A percentile compares a stretch with the other conserved stretches of the same genome.
Conservation (phyloP, 2,329 filamentous ascomycete species). For the Ceratocystis smalleyi region DNA sequence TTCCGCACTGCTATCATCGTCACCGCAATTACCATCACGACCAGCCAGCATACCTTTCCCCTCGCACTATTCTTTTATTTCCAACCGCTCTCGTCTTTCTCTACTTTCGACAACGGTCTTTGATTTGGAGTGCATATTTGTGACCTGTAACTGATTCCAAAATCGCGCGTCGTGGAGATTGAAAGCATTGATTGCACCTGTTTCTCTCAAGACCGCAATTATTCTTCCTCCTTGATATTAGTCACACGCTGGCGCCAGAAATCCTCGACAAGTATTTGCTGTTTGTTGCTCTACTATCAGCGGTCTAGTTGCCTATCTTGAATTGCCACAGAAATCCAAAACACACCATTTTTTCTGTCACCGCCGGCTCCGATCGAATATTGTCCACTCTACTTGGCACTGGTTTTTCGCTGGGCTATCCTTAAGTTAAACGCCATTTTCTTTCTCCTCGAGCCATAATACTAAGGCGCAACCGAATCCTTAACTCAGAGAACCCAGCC, state of each 20-base stretch:
- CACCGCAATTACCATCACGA: background rate
- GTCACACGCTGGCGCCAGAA: too few species aligned
- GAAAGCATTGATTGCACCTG: too few species aligned
- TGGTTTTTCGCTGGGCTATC: background rate
- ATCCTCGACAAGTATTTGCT: background rate
- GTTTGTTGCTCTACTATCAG: background rate
- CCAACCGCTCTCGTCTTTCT: background rate
- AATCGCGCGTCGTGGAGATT: too few species aligned
- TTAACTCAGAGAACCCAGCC: background rate
- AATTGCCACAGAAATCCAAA: background rate
- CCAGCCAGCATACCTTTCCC: background rate
- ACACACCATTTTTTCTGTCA: background rate
- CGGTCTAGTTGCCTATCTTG: background rate
- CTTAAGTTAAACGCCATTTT: background rate
- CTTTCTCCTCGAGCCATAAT: background rate
- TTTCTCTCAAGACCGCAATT: too few species aligned
- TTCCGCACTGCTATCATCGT: background rate
- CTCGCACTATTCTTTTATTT: background rate
- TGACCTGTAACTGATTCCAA: too few species aligned
- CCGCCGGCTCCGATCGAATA: conserved; percentile 3
- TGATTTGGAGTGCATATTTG: too few species aligned
- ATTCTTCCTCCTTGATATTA: too few species aligned
- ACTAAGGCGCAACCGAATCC: background rate
- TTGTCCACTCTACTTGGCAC: background rate
- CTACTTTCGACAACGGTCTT: background rate